Base-by-base conservation (phyloP, 1,284 basidiomycete genomes). In the Amylostereum areolatum region DNA sequence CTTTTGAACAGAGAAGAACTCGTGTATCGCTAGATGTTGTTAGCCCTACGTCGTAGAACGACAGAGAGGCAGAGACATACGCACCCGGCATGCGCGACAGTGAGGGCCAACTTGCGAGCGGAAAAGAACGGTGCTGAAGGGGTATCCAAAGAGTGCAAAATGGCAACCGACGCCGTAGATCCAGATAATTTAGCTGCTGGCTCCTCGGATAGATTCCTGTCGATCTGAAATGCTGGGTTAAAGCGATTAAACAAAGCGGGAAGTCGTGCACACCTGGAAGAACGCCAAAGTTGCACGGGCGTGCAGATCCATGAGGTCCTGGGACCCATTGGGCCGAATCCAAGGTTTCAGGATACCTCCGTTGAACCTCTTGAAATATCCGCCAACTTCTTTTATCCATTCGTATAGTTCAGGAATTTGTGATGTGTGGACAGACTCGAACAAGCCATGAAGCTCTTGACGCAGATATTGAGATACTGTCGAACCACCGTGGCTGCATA, bases 41-140 rank as follows among this genome's bases (percentile, higher is more conserved):
- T 55, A 51, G 48, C 25, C 52, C 25, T 37, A 31, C 45, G 49
- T 44, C 6, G 51, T 43, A 32, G 39, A 29, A 18, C n/a, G 47
- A 48, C 30, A 18, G 18, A 18, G 18, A 45, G 27, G 48, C 31
- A 28, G 40, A 40, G 42, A 41, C 5, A 49, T 39, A 66, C 79
- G 58, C 57, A 92, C 92, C 94, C 94, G 57, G 87, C 87, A 65
- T 99, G 96, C 5, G 91, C 92, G n/a, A 97, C 82, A 0, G 92
- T 95, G 46, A 95, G 67, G 5, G 82, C 79, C 25, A 94, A 61
- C 54, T 69, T 75, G 51, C 84, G 61, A 1, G 92, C 78, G 8
- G 83, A 73, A 63, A 90, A 95, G 69, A 93, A 95, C 0, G 92
- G 87, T 3, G 73, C 71, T 28, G 83, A 73, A 4, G 84, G 83